These are phyloP conservation scores for Vitis rupestris DNA, from an alignment of 164 flowering plant species.

Conservation along the genomic window DNA sequence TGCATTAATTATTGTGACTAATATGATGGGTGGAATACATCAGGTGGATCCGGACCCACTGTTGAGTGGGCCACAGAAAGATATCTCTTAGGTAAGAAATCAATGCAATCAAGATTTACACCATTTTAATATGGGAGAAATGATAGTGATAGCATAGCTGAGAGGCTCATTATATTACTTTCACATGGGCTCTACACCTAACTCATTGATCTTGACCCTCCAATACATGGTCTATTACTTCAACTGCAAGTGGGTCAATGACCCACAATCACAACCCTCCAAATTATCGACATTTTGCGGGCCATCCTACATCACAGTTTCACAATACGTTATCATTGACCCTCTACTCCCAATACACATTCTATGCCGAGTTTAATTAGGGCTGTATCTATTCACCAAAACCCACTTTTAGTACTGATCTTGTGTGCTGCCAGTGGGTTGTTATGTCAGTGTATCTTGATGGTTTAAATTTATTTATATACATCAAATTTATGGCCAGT, in stretches of 20 bases:
- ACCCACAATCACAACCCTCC: conserved; percentile 20
- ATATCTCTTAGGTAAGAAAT: conserved; percentile 37
- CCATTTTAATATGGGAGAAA: conserved; percentile 13
- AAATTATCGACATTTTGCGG: conserved; percentile 5
- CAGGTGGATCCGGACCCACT: conserved; percentile 26
- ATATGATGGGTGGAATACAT: conserved; percentile 8
- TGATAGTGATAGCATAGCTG: conserved; percentile 34
- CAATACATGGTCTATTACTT: conserved; percentile 38
- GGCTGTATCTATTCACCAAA: too few species aligned
- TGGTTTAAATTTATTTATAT: too few species aligned
- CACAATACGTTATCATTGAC: too few species aligned
- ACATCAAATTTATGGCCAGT: too few species aligned
- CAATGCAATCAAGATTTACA: conserved; percentile 21
- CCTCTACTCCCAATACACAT: too few species aligned
- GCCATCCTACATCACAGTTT: not conserved
- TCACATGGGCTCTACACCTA: conserved; percentile 24
- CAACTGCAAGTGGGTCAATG: conserved; percentile 40
- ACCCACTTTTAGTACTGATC: too few species aligned
- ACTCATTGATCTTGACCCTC: conserved; percentile 14
- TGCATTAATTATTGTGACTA: conserved; percentile 10
- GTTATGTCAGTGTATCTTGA: too few species aligned
- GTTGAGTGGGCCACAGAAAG: conserved; percentile 8
- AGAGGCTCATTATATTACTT: conserved; percentile 12
- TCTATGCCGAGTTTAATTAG: too few species aligned
- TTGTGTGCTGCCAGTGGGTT: too few species aligned